Evolutionary conservation across 148 eudicot genomes (phyloP).

Genomic region (Vaccinium macrocarpon): DNA sequence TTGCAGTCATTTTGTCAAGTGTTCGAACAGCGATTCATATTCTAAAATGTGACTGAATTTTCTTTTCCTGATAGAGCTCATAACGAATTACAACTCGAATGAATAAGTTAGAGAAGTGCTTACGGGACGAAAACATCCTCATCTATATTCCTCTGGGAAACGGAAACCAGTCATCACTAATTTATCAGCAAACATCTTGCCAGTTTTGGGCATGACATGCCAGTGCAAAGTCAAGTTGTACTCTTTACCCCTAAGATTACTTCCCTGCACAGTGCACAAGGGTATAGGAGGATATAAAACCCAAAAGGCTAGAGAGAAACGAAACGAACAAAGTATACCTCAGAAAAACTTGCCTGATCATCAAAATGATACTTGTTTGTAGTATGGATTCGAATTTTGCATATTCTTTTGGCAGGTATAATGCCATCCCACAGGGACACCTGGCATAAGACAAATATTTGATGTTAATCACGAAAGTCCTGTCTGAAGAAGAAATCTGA

Average conservation of each 20-base stretch:
- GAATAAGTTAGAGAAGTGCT: neutral
- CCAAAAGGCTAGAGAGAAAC: neutral
- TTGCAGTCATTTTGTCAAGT: too few species aligned
- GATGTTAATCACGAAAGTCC: neutral
- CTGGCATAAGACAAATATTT: slow-evolving; percentile 29
- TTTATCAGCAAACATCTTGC: slow-evolving; percentile 90
- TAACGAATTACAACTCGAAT: neutral
- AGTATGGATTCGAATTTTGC: slow-evolving; percentile 61
- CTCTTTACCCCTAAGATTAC: slow-evolving; percentile 72
- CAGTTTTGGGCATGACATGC: slow-evolving; percentile 99
- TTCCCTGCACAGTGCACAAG: slow-evolving; percentile 52
- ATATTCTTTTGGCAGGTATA: slow-evolving; percentile 63
- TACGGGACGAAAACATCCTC: neutral
- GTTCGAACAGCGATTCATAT: too few species aligned
- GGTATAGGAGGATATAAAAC: neutral
- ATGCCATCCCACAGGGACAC: slow-evolving; percentile 93
- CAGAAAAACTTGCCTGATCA: slow-evolving; percentile 55
- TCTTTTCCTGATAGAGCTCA: neutral
- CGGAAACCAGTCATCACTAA: slow-evolving; percentile 68
- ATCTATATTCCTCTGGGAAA: slow-evolving; percentile 67
- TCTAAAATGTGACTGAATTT: neutral
- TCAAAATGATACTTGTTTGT: slow-evolving; percentile 76
- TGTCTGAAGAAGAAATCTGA: neutral
- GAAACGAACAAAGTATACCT: neutral
- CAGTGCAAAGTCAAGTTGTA: slow-evolving; percentile 90